Evolutionary conservation across 2,329 filamentous ascomycete species (phyloP).

Genomic region (Talaromyces sp.): DNA sequence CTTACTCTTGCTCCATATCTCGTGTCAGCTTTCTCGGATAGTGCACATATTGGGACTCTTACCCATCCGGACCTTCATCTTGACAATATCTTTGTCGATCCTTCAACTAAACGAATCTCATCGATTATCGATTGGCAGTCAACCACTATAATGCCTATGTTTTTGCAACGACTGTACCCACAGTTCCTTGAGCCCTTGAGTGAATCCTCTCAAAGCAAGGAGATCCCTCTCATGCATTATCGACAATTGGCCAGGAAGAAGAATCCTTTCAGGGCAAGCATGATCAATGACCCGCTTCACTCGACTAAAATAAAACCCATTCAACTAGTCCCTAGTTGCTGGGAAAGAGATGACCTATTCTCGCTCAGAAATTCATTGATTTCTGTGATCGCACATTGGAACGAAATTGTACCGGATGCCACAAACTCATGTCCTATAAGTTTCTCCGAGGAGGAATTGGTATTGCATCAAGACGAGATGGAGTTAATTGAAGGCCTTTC

Average conservation of each 20-base stretch:
- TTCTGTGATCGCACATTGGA: slow-evolving; percentile 19
- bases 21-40: not conserved
- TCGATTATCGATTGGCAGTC: slow-evolving; percentile 22
- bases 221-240: slow-evolving; percentile 12
- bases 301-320: slow-evolving; percentile 15
- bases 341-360: slow-evolving; percentile 22
- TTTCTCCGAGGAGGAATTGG: slow-evolving; percentile 19
- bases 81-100: slow-evolving; percentile 24
- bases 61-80: slow-evolving; percentile 26
- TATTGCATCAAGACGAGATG: slow-evolving; percentile 20
- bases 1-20: slow-evolving; percentile 15
- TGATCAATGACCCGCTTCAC: slow-evolving; percentile 14
- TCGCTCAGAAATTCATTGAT: slow-evolving; percentile 22
- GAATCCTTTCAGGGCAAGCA: slow-evolving; percentile 9
- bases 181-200: slow-evolving; percentile 19
- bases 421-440: slow-evolving; percentile 15
- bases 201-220: not conserved
- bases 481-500: slow-evolving; percentile 20
- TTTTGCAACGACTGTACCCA: slow-evolving; percentile 18
- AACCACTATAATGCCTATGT: slow-evolving; percentile 12
- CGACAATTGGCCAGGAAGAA: slow-evolving; percentile 11
- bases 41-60: slow-evolving; percentile 15
- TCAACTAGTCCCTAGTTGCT: slow-evolving; percentile 19
- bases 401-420: slow-evolving; percentile 9
- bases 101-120: slow-evolving; percentile 19